phyloP scores from a whole-genome alignment of 108 stramenopile genomes.

The Skeletonema grethae region DNA sequence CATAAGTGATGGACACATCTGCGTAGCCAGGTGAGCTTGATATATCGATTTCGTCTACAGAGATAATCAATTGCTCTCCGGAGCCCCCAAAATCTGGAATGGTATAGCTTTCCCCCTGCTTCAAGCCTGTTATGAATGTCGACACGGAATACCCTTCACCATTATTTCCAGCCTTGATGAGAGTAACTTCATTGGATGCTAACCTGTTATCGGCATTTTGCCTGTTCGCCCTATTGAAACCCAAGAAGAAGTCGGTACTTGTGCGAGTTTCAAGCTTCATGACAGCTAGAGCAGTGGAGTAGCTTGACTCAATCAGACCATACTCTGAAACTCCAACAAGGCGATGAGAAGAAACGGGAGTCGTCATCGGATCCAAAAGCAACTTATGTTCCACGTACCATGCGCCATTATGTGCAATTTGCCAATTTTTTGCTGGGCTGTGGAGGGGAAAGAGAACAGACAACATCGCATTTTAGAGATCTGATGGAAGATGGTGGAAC shows the following conservation, averaged over 20 bases:
- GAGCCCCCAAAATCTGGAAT: not conserved
- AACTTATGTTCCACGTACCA: not conserved
- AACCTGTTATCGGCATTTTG: slow-evolving; percentile 7
- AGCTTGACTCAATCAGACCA: not conserved
- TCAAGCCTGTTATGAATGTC: not conserved
- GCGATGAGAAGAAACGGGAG: not conserved
- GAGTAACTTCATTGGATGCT: slow-evolving; percentile 22
- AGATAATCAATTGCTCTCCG: not conserved
- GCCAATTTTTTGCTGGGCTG: not conserved
- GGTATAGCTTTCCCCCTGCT: not conserved
- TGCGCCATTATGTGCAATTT: not conserved
- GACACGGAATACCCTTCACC: slow-evolving; percentile 10
- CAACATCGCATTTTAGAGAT: not conserved
- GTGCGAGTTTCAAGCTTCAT: slow-evolving; percentile 19
- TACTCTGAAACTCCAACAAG: slow-evolving; percentile 28
- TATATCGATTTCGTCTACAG: slow-evolving; percentile 1
- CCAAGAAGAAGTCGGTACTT: slow-evolving; percentile 11
- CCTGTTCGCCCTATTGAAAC: slow-evolving; percentile 19
- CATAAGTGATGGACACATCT: not conserved
- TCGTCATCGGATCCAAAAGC: not conserved
- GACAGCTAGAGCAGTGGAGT: not conserved
- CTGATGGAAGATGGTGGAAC: not conserved
- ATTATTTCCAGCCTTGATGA: slow-evolving; percentile 10
- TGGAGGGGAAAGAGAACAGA: not conserved
- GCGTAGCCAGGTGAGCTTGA: slow-evolving; percentile 10